Base-by-base conservation (phyloP, 2,329 filamentous ascomycete species). In the Curvularia sp. region DNA sequence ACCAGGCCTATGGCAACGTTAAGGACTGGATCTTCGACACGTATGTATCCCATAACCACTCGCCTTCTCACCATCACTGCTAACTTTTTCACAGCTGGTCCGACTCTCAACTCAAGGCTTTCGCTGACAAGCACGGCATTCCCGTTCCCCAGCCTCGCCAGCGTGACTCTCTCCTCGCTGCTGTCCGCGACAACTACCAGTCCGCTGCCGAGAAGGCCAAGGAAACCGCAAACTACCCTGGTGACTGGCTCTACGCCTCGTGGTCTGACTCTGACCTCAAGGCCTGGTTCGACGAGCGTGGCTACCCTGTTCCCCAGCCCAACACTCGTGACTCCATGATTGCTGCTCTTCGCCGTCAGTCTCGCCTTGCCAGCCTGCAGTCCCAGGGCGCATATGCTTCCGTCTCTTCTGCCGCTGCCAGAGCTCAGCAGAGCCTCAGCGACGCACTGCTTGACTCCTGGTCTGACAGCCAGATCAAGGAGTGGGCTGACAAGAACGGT, bases 251-350 rank as follows among this genome's bases (percentile, higher is more conserved):
- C 42, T 99, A 97, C 75, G 85, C 88, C 60, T 84, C 89, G 7
- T 99, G 95, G 95, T 89, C 91, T 51, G 91, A 97, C 65, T 97
- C 93, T 65, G 94, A 97, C 49, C 81, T 97, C 63, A 98, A 98
- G 83, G 86, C 91, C 66, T 99, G 91, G 90, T 89, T 97, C 46
- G 95, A 98, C 71, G 89, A 89, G 66, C 87, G 92, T 67, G 95
- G 95, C 50, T 88, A 94, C 78, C 89, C 92, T 12, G 91, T 86
- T 53, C 94, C 95, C 60, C 94, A 98, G 77, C 90, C 92, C 28
- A 87, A 87, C 48, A 88, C 83, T 60, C 92, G 95, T 60, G 93
- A 98, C 79, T 92, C 92, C 78, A 84, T 98, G 50, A 89, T 99
- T 74, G 92, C 95, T 49, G 85, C 87, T 7, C 90, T 98, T 59